Evolutionary conservation across 1,284 basidiomycete species (phyloP).

Genomic region (Tremellales sp.): DNA sequence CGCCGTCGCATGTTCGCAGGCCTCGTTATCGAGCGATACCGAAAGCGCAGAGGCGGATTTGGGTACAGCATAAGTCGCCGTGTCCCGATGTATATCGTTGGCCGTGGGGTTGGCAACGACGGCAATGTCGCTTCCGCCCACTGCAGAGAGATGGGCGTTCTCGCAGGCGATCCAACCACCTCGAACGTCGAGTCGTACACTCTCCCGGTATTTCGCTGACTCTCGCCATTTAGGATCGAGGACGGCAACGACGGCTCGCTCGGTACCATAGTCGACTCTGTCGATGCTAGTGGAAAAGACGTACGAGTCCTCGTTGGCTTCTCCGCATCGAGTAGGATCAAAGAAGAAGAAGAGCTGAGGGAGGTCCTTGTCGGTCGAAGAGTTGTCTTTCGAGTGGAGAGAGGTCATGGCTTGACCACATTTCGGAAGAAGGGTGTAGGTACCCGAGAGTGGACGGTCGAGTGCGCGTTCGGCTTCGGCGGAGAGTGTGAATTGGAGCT

Average conservation of each 20-base stretch:
- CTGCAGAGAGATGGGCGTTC: slow-evolving; percentile 32
- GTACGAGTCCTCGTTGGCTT: slow-evolving; percentile 66
- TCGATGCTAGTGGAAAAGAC: slow-evolving; percentile 75
- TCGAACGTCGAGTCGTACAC: slow-evolving; percentile 59
- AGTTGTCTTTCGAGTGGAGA: slow-evolving; percentile 65
- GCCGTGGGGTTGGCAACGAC: slow-evolving; percentile 17
- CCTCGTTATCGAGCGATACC: slow-evolving; percentile 53
- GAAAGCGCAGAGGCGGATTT: slow-evolving; percentile 56
- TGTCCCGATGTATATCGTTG: slow-evolving; percentile 48
- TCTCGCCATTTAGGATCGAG: slow-evolving; percentile 74
- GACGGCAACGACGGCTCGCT: slow-evolving; percentile 67
- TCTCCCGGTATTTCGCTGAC: slow-evolving; percentile 54
- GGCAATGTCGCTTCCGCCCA: slow-evolving; percentile 34
- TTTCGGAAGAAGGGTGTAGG: slow-evolving; percentile 71
- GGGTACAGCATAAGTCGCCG: slow-evolving; percentile 66
- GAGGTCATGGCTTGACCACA: slow-evolving; percentile 86
- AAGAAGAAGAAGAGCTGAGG: slow-evolving; percentile 76
- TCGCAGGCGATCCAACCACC: slow-evolving; percentile 57
- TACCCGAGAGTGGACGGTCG: slow-evolving; percentile 76
- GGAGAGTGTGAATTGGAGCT: slow-evolving; percentile 61
- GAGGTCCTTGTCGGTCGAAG: slow-evolving; percentile 51
- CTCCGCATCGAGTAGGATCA: slow-evolving; percentile 76
- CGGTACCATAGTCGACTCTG: slow-evolving; percentile 73
- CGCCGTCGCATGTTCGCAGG: slow-evolving; percentile 69
- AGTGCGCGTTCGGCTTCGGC: slow-evolving; percentile 55